phyloP scores from a whole-genome alignment of 2,329 filamentous ascomycete species.

The Colletotrichum ledebouriae region DNA sequence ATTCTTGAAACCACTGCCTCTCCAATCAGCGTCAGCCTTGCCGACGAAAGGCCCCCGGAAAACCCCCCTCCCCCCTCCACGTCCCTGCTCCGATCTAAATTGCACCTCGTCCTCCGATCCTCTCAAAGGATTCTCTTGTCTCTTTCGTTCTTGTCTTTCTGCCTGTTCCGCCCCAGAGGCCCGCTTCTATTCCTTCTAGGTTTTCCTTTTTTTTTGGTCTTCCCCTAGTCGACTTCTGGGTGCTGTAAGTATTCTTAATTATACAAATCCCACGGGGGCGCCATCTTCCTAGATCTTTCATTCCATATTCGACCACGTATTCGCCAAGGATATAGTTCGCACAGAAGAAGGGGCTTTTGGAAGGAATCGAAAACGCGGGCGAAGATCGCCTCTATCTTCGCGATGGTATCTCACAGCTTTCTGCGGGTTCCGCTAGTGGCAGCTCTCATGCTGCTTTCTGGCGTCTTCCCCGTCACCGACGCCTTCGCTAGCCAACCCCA shows the following conservation, averaged over 20 bases:
- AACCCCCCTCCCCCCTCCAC: conserved; percentile 15
- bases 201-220: not conserved
- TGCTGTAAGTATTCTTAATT: conserved; percentile 5
- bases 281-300: conserved; percentile 1
- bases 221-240: conserved; percentile 16
- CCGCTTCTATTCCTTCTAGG: not conserved
- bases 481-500: conserved; percentile 58
- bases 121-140: not conserved
- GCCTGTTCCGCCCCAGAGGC: conserved; percentile 2
- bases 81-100: conserved; percentile 39
- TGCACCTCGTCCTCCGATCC: conserved; percentile 38
- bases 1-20: conserved; percentile 31
- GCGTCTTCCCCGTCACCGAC: conserved; percentile 50
- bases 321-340: not conserved
- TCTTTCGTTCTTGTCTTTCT: conserved; percentile 16
- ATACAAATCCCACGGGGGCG: not conserved
- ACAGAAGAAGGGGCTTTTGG: not conserved
- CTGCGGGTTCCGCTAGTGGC: conserved; percentile 53
- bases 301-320: not conserved
- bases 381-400: conserved; percentile 11
- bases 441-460: conserved; percentile 52
- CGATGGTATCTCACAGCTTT: conserved; percentile 49
- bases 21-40: conserved; percentile 39
- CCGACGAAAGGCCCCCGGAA: conserved; percentile 2
- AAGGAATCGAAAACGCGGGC: conserved; percentile 7